Base-by-base conservation (phyloP, 768 basidiomycete species). In the Boletellus sp. region DNA sequence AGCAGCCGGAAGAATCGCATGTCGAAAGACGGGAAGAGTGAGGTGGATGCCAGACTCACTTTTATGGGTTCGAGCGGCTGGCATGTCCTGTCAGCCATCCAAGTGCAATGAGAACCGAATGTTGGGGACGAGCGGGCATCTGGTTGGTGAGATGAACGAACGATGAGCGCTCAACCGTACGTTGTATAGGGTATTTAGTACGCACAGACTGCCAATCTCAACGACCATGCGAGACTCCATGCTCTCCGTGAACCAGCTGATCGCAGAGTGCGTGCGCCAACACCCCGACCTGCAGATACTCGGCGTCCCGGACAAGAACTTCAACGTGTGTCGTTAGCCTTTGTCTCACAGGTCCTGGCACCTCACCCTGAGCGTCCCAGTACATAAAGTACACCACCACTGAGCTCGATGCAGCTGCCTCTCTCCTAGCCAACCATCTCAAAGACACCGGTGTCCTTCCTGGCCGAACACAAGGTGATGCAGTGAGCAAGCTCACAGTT, bases 1-100 rank as follows among this genome's bases (percentile, higher is more conserved):
- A 76, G 72, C 23, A 77, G 65, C 53, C 66, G 67, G 69, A 77
- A 76, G 57, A 78, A 74, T 6, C 70, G 72, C 78, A 78, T 79
- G 50, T 43, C 47, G 42, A 43, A 23, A 19, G 24, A 16, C 9
- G 19, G 23, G 6, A 34, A 42, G 33, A 22, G 15, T 7, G 5
- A 22, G 34, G 7, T 10, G 2, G 19, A 26, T 6, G 4, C 13
- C 28, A 32, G 42, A 47, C 46, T 36, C 51, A 32, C 26, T 50
- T 62, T 62, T 61, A 62, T 53, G 44, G 13, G 10, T n/a, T 2
- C n/a, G 6, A 23, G 60, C 34, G 60, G 60, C 60, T 61, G 60
- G 61, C 60, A 17, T 11, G 28, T 1, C 12, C 15, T 11, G 59
- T 54, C 59, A 57, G 59, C 59, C 59, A 40, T 31, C 26, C 26